Percentiles rank a stretch among this genome's conserved stretches.
Evolutionary conservation across 371 early-diverging fungal species (phyloP).

Genomic region (Mortierella sp.): DNA sequence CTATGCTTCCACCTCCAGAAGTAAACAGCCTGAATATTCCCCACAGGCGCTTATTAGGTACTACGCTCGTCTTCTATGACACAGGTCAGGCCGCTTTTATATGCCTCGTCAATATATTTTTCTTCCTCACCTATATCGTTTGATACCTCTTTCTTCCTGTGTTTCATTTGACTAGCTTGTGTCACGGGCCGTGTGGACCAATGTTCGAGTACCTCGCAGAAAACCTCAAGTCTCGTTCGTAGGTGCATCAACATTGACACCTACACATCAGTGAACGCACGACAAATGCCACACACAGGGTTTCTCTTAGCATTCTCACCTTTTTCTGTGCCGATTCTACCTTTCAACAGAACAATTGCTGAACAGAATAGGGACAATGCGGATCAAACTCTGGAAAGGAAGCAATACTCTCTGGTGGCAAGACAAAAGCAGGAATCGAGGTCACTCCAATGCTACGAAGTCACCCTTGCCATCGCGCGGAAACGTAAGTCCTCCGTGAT

Average conservation of each 20-base stretch:
- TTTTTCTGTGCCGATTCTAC: too few relatives aligned
- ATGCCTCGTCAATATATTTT: background rate
- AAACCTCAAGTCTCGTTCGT: constrained; percentile 35
- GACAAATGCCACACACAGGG: background rate
- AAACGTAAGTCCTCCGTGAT: constrained; percentile 29
- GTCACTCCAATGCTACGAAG: constrained; percentile 14
- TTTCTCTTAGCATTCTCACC: background rate
- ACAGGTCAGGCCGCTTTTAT: background rate
- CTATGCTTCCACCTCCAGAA: background rate
- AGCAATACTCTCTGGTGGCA: too few relatives aligned
- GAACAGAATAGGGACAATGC: background rate
- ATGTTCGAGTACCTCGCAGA: constrained; percentile 36
- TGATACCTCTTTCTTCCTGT: background rate
- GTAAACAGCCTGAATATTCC: constrained; percentile 9
- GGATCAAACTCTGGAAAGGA: constrained; percentile 7
- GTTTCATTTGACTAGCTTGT: constrained; percentile 16
- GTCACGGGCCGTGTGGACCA: constrained; percentile 39
- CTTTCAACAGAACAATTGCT: background rate
- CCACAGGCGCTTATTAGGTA: constrained; percentile 30
- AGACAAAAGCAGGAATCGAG: constrained; percentile 5
- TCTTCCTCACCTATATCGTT: background rate
- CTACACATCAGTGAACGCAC: too few relatives aligned
- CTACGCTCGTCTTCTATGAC: background rate
- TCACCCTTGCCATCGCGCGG: constrained; percentile 28
- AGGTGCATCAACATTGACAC: background rate